phyloP scores from a whole-genome alignment of 2,329 filamentous ascomycete species.

The Colletotrichum endophyticum region DNA sequence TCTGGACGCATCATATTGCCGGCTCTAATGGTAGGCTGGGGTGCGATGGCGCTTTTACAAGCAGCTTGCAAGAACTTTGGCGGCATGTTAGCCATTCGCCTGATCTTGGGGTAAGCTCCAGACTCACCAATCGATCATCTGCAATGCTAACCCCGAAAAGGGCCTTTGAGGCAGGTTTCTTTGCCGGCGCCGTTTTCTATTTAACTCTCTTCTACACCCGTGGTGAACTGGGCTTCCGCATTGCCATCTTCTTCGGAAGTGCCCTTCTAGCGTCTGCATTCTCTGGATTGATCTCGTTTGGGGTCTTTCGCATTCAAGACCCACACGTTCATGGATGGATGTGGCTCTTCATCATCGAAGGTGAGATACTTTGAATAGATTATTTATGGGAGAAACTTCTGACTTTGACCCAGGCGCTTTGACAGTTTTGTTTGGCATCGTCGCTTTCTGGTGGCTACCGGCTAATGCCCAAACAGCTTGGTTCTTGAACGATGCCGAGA shows the following conservation, averaged over 20 bases:
- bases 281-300: neutral
- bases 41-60: conserved; percentile 44
- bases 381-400: neutral
- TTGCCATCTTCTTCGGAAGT: conserved; percentile 5
- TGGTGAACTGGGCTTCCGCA: conserved; percentile 47
- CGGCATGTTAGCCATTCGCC: conserved; percentile 51
- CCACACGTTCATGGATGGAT: neutral
- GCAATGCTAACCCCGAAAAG: neutral
- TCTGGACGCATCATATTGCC: conserved; percentile 34
- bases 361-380: neutral
- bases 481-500: conserved; percentile 49
- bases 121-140: neutral
- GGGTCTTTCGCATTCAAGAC: neutral
- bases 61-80: conserved; percentile 46
- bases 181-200: conserved; percentile 59
- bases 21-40: conserved; percentile 52
- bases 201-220: conserved; percentile 55
- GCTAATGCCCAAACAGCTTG: conserved; percentile 51
- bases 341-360: neutral
- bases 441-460: conserved; percentile 1
- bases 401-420: neutral
- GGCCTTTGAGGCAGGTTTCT: conserved; percentile 59
- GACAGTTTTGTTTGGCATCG: neutral
- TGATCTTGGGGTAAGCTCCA: conserved; percentile 40
- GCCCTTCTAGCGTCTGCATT: neutral